Conservation (phyloP, 352 stramenopile species). For the Globisporangium megalacanthum region DNA sequence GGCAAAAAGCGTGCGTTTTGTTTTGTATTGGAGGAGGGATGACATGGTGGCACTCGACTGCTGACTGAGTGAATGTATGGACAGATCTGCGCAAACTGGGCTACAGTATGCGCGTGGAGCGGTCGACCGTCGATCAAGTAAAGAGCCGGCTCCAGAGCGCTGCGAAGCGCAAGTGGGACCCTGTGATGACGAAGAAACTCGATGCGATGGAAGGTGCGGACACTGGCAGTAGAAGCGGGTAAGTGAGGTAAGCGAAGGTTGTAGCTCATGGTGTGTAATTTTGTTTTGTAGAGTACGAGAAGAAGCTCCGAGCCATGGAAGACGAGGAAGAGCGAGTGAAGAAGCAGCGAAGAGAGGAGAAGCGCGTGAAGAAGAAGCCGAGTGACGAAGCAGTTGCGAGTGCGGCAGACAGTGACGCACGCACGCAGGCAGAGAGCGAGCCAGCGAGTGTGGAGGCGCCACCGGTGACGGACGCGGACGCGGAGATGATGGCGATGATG, state of each 20-base stretch:
- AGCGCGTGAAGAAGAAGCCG: slow-evolving; percentile 57
- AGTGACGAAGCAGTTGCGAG: neutral
- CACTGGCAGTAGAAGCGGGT: neutral
- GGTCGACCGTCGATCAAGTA: slow-evolving; percentile 78
- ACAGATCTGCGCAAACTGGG: slow-evolving; percentile 87
- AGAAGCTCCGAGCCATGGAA: slow-evolving; percentile 68
- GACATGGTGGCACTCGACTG: neutral
- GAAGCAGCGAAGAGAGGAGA: slow-evolving; percentile 67
- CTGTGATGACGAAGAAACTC: slow-evolving; percentile 75
- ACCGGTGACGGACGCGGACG: slow-evolving; percentile 37
- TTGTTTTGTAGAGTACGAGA: slow-evolving; percentile 88
- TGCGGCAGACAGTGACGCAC: slow-evolving; percentile 6
- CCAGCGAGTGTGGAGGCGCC: slow-evolving; percentile 1
- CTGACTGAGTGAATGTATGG: slow-evolving; percentile 1
- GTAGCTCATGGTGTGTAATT: too few species aligned
- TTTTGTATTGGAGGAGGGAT: slow-evolving; percentile 11
- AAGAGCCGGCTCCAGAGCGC: slow-evolving; percentile 82
- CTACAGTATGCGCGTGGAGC: slow-evolving; percentile 91
- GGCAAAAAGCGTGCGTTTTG: slow-evolving; percentile 88
- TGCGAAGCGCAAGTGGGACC: slow-evolving; percentile 81
- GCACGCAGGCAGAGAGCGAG: slow-evolving; percentile 7
- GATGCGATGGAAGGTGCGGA: slow-evolving; percentile 62
- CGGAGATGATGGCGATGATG: slow-evolving; percentile 91
- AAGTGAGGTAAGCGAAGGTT: neutral
- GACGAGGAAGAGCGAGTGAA: slow-evolving; percentile 67